Evolutionary conservation across 352 stramenopile species (phyloP).

Genomic region (Globisporangium recalcitrans): DNA sequence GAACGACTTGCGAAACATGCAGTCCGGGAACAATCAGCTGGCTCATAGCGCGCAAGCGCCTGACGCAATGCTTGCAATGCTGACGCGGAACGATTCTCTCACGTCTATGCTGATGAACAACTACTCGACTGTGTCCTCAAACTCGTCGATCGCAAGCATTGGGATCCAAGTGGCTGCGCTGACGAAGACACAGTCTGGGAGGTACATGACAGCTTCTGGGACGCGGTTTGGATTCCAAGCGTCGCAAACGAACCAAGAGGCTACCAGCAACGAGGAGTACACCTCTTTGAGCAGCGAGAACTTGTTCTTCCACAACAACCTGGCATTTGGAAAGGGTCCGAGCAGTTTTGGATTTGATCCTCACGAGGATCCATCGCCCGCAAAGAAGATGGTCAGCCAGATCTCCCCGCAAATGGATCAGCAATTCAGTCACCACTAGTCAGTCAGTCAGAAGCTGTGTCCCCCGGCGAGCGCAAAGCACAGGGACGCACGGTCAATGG

Average conservation of each 20-base stretch:
- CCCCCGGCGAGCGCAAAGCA: neutral
- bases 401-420: neutral
- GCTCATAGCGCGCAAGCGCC: neutral
- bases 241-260: conserved; percentile 11
- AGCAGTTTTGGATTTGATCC: conserved; percentile 8
- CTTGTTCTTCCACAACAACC: conserved; percentile 13
- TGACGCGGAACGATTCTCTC: conserved; percentile 15
- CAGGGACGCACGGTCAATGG: neutral
- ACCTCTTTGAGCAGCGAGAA: conserved; percentile 13
- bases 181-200: conserved; percentile 7
- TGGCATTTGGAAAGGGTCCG: neutral
- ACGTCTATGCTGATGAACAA: conserved; percentile 13
- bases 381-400: neutral
- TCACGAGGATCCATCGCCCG: neutral
- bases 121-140: conserved; percentile 17
- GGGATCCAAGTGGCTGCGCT: conserved; percentile 16
- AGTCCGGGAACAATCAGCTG: conserved; percentile 12
- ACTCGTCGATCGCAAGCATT: conserved; percentile 16
- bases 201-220: conserved; percentile 7
- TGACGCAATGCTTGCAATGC: conserved; percentile 5
- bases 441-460: neutral
- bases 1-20: conserved; percentile 3
- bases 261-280: neutral
- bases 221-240: neutral
- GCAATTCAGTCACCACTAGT: conserved; percentile 11